Conservation (phyloP, 176 grass and related monocot genomes). For the Carex kokanica region DNA sequence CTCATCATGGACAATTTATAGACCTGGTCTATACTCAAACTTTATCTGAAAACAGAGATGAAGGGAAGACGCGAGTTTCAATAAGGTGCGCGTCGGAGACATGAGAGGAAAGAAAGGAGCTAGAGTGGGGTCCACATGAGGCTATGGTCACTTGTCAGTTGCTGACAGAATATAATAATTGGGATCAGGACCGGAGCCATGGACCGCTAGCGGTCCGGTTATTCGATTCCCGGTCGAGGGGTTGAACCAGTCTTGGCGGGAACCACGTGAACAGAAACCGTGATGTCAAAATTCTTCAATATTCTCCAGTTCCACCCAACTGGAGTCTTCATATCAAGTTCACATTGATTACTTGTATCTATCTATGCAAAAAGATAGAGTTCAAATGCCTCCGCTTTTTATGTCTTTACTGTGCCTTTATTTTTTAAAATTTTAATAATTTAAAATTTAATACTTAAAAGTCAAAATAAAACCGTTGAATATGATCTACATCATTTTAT, state of each 20-base stretch:
- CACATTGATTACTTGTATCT: too few relatives aligned
- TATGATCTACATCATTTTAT: too few relatives aligned
- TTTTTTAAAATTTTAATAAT: too few relatives aligned
- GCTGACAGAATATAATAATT: slow-evolving; percentile 32
- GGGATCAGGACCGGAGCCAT: background rate
- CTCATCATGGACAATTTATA: background rate
- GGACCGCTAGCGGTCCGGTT: background rate
- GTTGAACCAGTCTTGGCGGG: slow-evolving; percentile 17
- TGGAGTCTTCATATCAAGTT: background rate
- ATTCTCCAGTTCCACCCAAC: background rate
- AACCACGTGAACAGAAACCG: slow-evolving; percentile 21
- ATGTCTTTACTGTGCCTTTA: too few relatives aligned
- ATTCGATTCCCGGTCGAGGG: background rate
- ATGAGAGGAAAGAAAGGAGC: background rate
- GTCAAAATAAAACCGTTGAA: too few relatives aligned
- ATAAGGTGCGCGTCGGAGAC: slow-evolving; percentile 23
- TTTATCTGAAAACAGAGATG: background rate
- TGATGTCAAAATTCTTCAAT: slow-evolving; percentile 5
- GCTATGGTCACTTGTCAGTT: slow-evolving; percentile 26
- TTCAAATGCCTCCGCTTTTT: too few relatives aligned
- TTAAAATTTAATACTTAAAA: too few relatives aligned
- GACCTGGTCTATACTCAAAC: background rate
- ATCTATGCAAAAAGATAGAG: too few relatives aligned
- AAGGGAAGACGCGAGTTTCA: slow-evolving; percentile 22
- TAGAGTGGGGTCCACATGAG: slow-evolving; percentile 19